Evolutionary conservation across 352 stramenopile species (phyloP), one percentile per base, ranked within the genome.

Genomic region (Halophytophthora polymorphica): DNA sequence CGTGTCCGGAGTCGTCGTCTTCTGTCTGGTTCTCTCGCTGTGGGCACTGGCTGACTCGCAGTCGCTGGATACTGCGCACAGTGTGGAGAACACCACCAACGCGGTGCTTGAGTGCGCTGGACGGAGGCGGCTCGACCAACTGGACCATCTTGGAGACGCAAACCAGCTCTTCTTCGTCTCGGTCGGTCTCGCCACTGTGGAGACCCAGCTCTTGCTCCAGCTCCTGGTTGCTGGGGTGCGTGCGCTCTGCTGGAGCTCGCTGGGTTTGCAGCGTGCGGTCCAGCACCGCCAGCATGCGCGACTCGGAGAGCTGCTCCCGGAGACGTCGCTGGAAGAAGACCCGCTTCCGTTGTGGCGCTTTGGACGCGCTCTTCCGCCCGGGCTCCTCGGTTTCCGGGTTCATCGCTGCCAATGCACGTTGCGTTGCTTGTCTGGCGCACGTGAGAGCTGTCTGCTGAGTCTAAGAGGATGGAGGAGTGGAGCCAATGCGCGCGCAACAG

Each of bases 91-190:
- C 55, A 2, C 63, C 55, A 17, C 56, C 56, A 10, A 28, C 71
- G 36, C 71, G 62, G 18, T 73, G 64, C 23, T 77, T 48, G 11
- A 39, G 45, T 10, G 25, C 8, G 18, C 38, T 63, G 14, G 48
- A 51, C 18, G 44, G 42, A 5, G 53, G 12, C 10, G 43, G 23
- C 6, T 71, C 61, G n/a, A 71, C 53, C 21, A 73, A 12, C 18
- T 55, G 51, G 48, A 91, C 66, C 81, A 89, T 89, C 14, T 54
- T 87, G 13, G 76, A 89, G 15, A 88, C 76, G 37, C 78, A 87
- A 34, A 88, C 76, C 13, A 91, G 72, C 46, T 91, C 81, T 23
- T 88, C 69, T 45, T 84, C 68, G 15, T 71, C 12, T 66, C 63
- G 45, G 66, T 71, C 49, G 63, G 76, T 11, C 50, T 77, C 38